Conservation (phyloP, 331 rosid genomes). For the Phaseolus coccineus region DNA sequence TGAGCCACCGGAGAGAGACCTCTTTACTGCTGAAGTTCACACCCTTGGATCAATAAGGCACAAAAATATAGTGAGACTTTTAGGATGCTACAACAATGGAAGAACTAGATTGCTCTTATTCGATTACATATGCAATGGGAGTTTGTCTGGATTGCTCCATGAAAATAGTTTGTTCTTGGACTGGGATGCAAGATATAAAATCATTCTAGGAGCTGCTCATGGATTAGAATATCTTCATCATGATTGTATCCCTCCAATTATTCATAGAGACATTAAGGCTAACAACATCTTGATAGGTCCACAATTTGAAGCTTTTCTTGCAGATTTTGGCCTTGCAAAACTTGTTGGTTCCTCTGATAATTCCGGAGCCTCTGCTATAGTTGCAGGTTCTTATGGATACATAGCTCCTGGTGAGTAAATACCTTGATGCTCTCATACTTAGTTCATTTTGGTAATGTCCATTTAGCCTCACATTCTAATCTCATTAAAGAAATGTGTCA, state of each 20-base stretch:
- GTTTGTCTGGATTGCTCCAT: conserved; percentile 69
- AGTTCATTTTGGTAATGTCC: not conserved
- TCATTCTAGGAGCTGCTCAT: conserved; percentile 78
- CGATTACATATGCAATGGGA: conserved; percentile 80
- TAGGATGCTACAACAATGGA: conserved; percentile 77
- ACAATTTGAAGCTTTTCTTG: conserved; percentile 76
- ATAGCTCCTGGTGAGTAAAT: conserved; percentile 41
- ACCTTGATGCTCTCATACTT: not conserved
- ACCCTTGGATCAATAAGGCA: conserved; percentile 81
- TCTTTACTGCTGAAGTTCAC: conserved; percentile 74
- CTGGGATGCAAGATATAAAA: conserved; percentile 72
- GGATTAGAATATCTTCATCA: conserved; percentile 89
- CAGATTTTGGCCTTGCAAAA: conserved; percentile 89
- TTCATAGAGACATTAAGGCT: conserved; percentile 79
- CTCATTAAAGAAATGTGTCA: conserved; percentile 1
- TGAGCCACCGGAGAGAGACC: conserved; percentile 63
- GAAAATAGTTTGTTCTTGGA: conserved; percentile 78
- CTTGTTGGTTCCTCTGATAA: conserved; percentile 60
- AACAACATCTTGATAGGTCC: conserved; percentile 82
- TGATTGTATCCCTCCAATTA: conserved; percentile 76
- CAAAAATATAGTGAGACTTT: conserved; percentile 75
- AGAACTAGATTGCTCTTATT: conserved; percentile 73
- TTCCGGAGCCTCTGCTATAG: conserved; percentile 58
- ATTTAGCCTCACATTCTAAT: not conserved
- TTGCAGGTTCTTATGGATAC: conserved; percentile 66